A percentile compares a stretch with the other conserved stretches of the same genome.
These are phyloP conservation scores for Thermothielavioides terrestris DNA, from an alignment of 495 filamentous ascomycete species.

Conservation along the genomic window DNA sequence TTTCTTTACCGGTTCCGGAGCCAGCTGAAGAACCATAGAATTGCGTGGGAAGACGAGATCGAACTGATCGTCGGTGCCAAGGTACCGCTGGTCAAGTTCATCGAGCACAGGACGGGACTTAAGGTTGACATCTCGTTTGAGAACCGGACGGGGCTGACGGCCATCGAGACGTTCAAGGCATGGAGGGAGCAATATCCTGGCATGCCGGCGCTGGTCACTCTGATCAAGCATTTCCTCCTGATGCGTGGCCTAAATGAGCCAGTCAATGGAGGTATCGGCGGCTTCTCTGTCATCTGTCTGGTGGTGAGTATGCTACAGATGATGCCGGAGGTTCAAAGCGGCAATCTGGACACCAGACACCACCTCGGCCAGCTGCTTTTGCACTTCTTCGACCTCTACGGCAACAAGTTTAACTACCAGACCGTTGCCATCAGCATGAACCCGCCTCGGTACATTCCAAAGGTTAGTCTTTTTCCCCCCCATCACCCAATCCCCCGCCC, in stretches of 20 bases:
- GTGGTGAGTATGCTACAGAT: conserved; percentile 79
- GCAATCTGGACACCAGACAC: conserved; percentile 46
- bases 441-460: conserved; percentile 60
- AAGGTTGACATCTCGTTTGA: conserved; percentile 91
- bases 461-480: conserved; percentile 47
- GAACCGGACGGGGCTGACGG: conserved; percentile 68
- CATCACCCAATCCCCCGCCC: not conserved
- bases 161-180: conserved; percentile 64
- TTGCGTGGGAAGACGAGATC: conserved; percentile 45
- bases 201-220: conserved; percentile 71
- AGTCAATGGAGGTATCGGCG: conserved; percentile 81
- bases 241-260: conserved; percentile 90
- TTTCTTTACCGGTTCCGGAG: conserved; percentile 39
- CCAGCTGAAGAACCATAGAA: conserved; percentile 39
- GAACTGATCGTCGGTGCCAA: conserved; percentile 64
- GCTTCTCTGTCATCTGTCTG: conserved; percentile 87
- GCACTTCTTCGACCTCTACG: conserved; percentile 83
- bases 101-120: conserved; percentile 62
- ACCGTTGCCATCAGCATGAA: conserved; percentile 63
- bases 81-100: conserved; percentile 88
- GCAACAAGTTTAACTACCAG: conserved; percentile 61
- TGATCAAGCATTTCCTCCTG: conserved; percentile 86
- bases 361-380: conserved; percentile 73
- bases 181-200: conserved; percentile 74
- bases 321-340: conserved; percentile 55